These are phyloP conservation scores for Nothophytophthora sp. DNA, from an alignment of 352 stramenopile genomes.

Conservation along the genomic window DNA sequence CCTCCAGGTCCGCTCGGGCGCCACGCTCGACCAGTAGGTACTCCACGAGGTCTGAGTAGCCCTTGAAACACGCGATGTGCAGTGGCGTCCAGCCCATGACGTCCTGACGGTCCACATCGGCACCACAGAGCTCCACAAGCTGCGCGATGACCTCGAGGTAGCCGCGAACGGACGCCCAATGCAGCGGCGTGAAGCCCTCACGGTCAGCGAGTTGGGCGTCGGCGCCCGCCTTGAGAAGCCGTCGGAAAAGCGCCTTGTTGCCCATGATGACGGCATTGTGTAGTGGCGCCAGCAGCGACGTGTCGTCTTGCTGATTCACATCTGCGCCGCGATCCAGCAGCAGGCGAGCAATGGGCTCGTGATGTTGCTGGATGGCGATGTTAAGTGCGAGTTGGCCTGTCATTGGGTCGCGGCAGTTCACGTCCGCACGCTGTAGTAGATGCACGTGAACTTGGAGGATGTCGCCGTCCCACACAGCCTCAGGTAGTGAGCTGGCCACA, in stretches of 20 bases:
- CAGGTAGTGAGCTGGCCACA: slow-evolving; percentile 52
- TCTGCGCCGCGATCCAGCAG: slow-evolving; percentile 71
- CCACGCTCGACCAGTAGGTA: slow-evolving; percentile 61
- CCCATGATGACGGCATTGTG: slow-evolving; percentile 83
- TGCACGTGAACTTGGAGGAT: slow-evolving; percentile 71
- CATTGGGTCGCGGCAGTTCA: slow-evolving; percentile 49
- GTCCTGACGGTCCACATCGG: slow-evolving; percentile 65
- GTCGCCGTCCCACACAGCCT: slow-evolving; percentile 78
- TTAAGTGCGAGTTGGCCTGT: slow-evolving; percentile 67
- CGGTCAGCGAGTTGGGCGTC: slow-evolving; percentile 56
- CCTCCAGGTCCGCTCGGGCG: slow-evolving; percentile 46
- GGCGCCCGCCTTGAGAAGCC: slow-evolving; percentile 55
- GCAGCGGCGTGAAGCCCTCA: slow-evolving; percentile 63
- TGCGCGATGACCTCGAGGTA: slow-evolving; percentile 79
- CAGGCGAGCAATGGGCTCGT: slow-evolving; percentile 70
- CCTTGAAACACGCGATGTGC: slow-evolving; percentile 77
- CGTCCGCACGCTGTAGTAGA: slow-evolving; percentile 48
- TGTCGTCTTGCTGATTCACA: slow-evolving; percentile 64
- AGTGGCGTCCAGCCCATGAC: slow-evolving; percentile 66
- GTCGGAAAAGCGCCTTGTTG: slow-evolving; percentile 72
- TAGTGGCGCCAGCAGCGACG: slow-evolving; percentile 56
- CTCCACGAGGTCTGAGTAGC: slow-evolving; percentile 66
- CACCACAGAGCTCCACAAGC: slow-evolving; percentile 51
- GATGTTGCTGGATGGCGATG: slow-evolving; percentile 77
- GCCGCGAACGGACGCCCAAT: slow-evolving; percentile 65